Base-by-base conservation (phyloP, 441 rosid species). In the Gossypium schwendimanii region DNA sequence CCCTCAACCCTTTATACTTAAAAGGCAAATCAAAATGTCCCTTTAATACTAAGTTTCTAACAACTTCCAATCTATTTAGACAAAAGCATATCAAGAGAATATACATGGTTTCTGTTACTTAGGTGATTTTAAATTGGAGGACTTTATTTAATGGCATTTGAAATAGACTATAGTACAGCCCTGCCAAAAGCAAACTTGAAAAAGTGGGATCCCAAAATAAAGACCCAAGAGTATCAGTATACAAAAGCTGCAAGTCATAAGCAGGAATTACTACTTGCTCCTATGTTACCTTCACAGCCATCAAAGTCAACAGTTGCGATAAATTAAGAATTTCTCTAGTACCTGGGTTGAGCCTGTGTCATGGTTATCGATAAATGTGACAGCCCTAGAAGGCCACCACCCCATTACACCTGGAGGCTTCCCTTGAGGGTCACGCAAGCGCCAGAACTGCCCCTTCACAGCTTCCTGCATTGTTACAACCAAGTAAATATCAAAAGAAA, bases 341-440 rank as follows among this genome's bases (percentile, higher is more conserved):
- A 90, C 96, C 96, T 92, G 97, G 53, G 98, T 91, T 76, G 99
- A 94, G 75, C 98, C 97, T 64, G 97, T 94, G 73, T 91, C 96
- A 73, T 94, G 99, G 79, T 92, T 94, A 75, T 94, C 99, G 23
- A 94, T 83, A 78, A 92, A 91, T 1, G 99, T 89, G 72, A 89
- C 94, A 23, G 97, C 86, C 84, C 98, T 91, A 23, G 96, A 94
- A 72, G 97, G 93, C 99, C 99, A 94, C 98, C 90, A 88, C 76
- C 97, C 97, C 85, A 94, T 82, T 71, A 92, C 91, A 63, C 99
- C 98, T 0, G 98, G 96, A 44, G 96, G 97, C 84, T 92, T 94
- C 75, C 94, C 96, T 75, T 87, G 88, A 1, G 89, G 63, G 72
- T 94, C 98, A 71, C 90, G 79, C 69, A 94, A 81, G 70, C 91